Conservation (phyloP, 371 early-diverging fungal genomes). For the Mortierella sp. region DNA sequence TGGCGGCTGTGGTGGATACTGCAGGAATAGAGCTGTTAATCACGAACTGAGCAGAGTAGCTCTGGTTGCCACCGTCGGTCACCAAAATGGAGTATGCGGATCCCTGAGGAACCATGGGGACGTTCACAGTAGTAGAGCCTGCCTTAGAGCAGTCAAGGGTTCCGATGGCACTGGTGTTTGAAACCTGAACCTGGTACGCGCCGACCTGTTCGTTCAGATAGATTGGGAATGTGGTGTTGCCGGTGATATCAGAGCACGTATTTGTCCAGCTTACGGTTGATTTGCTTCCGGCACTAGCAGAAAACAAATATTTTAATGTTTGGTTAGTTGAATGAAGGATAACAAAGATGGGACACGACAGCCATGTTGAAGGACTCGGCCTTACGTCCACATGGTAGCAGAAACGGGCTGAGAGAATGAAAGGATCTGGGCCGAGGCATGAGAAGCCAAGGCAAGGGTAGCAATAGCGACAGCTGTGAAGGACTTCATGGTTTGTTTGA, state of each 20-base stretch:
- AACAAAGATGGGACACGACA: neutral
- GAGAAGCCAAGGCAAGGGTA: constrained; percentile 7
- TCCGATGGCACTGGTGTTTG: constrained; percentile 44
- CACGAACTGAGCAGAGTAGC: constrained; percentile 39
- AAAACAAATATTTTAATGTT: neutral
- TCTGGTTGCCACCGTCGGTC: constrained; percentile 17
- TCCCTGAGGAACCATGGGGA: constrained; percentile 61
- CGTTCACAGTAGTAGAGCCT: constrained; percentile 54
- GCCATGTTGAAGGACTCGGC: neutral
- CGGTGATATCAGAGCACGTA: constrained; percentile 44
- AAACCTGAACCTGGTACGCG: constrained; percentile 53
- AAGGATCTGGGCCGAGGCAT: constrained; percentile 5
- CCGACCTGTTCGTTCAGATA: constrained; percentile 59
- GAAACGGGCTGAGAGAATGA: neutral
- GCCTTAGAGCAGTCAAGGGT: constrained; percentile 40
- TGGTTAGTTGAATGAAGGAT: neutral
- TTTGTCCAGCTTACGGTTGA: constrained; percentile 62
- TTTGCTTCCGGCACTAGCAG: constrained; percentile 42
- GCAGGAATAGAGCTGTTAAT: constrained; percentile 30
- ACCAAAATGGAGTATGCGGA: constrained; percentile 58
- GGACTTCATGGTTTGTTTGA: constrained; percentile 5
- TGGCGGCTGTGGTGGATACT: constrained; percentile 1
- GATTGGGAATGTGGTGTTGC: constrained; percentile 60
- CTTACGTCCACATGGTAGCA: constrained; percentile 6
- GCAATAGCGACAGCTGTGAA: constrained; percentile 1